Percentiles rank a stretch among this genome's conserved stretches.
Conservation (phyloP, 1,284 basidiomycete species). For the Boletus calvinii region DNA sequence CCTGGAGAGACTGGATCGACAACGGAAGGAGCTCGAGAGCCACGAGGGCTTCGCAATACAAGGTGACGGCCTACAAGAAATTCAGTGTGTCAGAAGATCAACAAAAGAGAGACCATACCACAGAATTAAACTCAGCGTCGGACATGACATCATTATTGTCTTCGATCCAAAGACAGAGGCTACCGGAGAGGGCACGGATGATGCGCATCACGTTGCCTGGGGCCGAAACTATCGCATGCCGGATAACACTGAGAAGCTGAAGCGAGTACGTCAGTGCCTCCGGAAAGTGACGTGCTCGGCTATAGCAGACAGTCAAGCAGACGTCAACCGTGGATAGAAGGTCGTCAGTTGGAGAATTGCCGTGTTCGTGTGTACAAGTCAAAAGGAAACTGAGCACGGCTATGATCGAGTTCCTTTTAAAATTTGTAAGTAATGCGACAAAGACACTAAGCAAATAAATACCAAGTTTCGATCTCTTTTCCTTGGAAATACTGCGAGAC, state of each 20-base stretch:
- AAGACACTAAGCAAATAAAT: not conserved
- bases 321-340: constrained; percentile 27
- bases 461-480: constrained; percentile 26
- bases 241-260: constrained; percentile 36
- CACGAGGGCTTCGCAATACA: constrained; percentile 46
- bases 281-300: constrained; percentile 21
- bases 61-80: constrained; percentile 38
- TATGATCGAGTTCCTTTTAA: constrained; percentile 23
- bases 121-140: constrained; percentile 44
- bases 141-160: constrained; percentile 43
- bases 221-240: constrained; percentile 32
- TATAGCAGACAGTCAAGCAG: constrained; percentile 38
- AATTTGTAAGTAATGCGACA: constrained; percentile 7
- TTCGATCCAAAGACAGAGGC: constrained; percentile 51
- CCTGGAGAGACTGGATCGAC: constrained; percentile 39
- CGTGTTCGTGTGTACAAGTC: constrained; percentile 5
- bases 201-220: constrained; percentile 30
- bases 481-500: constrained; percentile 26
- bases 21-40: constrained; percentile 38
- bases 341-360: constrained; percentile 12
- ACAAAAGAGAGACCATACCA: constrained; percentile 39
- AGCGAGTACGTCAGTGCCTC: constrained; percentile 35
- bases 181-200: constrained; percentile 37
- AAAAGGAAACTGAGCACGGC: constrained; percentile 24
- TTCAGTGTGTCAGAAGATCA: constrained; percentile 2